Base-by-base conservation (phyloP, 148 eudicot species). In the Camellia japonica region DNA sequence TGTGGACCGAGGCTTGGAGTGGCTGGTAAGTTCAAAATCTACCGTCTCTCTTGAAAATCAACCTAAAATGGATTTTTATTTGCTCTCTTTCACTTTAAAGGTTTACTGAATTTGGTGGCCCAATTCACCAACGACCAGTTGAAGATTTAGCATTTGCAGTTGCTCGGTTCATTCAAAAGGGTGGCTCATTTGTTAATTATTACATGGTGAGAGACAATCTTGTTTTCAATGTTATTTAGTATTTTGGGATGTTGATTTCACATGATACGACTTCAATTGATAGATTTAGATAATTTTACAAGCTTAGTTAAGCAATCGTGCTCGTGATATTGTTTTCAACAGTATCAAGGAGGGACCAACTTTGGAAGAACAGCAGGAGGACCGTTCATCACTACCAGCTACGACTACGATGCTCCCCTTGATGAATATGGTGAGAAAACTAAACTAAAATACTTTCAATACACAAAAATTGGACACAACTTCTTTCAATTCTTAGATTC, bases 341-440 rank as follows among this genome's bases (percentile, higher is more conserved):
- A 96, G 99, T 96, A 91, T 80, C 99, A 96, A 58, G 99, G 99
- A 62, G 99, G 99, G 66, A 96, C 99, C n/a, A 96, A 96, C 87
- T 96, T 96, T 72, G 99, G 99, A 66, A 82, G 99, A 84, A 90
- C 99, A 62, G 90, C 99, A 47, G 99, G 99, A 77, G 99, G 99
- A 78, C 97, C 99, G 76, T 96, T 96, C 71, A 90, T 96, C 75
- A 96, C 98, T 58, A 96, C 99, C 59, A 93, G 94, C 90, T 96
- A 96, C 68, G 99, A 96, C 85, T 96, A 96, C 63, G 95, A 96
- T 89, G 95, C 99, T 83, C 99, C 99, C 51, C 85, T 96, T 63
- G 99, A 96, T 82, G 99, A 96, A 88, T 96, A 92, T 60, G 99
- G 99, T 96, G 74, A 88, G 80, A 68, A 54, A 69, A 7, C 52